Evolutionary conservation across 371 early-diverging fungal genomes (phyloP), one percentile per base, ranked within the genome.

Genomic region (Actinomucor elegans): DNA sequence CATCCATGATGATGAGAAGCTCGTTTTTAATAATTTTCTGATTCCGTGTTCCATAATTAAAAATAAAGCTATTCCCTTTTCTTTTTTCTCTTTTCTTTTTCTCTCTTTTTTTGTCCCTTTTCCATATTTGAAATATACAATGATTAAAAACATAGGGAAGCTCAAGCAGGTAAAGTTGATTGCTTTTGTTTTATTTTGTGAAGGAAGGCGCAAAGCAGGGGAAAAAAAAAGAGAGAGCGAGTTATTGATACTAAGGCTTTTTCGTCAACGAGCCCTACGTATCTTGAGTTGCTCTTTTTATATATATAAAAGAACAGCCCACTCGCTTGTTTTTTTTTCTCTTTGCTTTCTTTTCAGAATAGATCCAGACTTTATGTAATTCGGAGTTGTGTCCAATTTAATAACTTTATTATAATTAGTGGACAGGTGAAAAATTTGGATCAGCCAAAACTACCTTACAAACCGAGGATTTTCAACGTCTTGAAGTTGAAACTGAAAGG

Each of bases 131-230:
- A 33, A 32, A 2, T 11, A 33, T 3, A 48, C 32, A 17, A 80
- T 80, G 80, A 80, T 76, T 47, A 88, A 88, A 59, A 88, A 86
- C 61, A 69, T 86, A 45, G 86, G 86, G 24, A 85, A 88, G 66
- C 61, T 86, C 34, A 84, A 81, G 53, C 89, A 86, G 83, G 86
- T 82, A 63, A 53, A n/a, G n/a, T n/a, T n/a, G 38, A 32, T 3
- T 36, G 14, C 11, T 50, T 43, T 23, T 41, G 26, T 14, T 24
- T 14, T 41, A n/a, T 26, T n/a, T n/a, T n/a, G n/a, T n/a, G n/a
- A n/a, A n/a, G n/a, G n/a, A n/a, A n/a, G n/a, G n/a, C n/a, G n/a
- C n/a, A n/a, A n/a, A n/a, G n/a, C n/a, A n/a, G n/a, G n/a, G n/a
- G n/a, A n/a, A n/a, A n/a, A n/a, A n/a, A n/a, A n/a, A n/a, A n/a